phyloP scores from a whole-genome alignment of 1,284 basidiomycete species.

The Sphaerobolus stellatus region DNA sequence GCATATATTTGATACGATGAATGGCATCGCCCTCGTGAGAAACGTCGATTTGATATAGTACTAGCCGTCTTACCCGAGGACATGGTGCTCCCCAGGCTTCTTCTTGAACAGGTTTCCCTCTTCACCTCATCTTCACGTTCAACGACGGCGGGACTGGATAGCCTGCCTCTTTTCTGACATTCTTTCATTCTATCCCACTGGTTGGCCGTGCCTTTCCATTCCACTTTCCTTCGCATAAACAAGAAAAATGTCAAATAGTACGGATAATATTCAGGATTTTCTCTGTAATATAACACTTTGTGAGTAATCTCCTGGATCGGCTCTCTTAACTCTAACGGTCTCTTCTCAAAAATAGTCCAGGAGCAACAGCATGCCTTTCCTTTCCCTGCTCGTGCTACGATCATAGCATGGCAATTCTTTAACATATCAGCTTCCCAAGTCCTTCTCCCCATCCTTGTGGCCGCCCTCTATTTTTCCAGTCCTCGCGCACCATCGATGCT shows the following conservation, averaged over 20 bases:
- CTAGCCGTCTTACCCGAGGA: neutral
- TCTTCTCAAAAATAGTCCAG: neutral
- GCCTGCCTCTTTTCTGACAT: neutral
- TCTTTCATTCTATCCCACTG: neutral
- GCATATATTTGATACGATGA: neutral
- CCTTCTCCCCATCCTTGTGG: constrained; percentile 44
- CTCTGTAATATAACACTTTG: neutral
- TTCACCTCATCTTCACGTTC: no score
- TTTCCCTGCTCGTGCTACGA: constrained; percentile 37
- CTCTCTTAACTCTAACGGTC: neutral
- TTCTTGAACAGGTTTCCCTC: neutral
- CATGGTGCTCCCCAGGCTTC: neutral
- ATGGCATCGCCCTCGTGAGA: neutral
- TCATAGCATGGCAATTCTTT: constrained; percentile 44
- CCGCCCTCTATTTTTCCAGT: constrained; percentile 39
- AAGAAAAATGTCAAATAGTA: neutral
- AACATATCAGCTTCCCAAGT: constrained; percentile 51
- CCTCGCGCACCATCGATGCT: constrained; percentile 49
- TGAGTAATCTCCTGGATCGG: neutral
- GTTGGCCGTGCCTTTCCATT: neutral
- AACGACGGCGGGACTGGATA: neutral
- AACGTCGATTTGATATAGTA: neutral
- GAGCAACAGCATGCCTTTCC: neutral
- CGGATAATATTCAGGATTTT: neutral
- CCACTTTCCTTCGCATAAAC: neutral